A percentile compares a stretch with the other conserved stretches of the same genome.
Conservation (phyloP, 2,329 filamentous ascomycete species). For the Ascochyta fabae region DNA sequence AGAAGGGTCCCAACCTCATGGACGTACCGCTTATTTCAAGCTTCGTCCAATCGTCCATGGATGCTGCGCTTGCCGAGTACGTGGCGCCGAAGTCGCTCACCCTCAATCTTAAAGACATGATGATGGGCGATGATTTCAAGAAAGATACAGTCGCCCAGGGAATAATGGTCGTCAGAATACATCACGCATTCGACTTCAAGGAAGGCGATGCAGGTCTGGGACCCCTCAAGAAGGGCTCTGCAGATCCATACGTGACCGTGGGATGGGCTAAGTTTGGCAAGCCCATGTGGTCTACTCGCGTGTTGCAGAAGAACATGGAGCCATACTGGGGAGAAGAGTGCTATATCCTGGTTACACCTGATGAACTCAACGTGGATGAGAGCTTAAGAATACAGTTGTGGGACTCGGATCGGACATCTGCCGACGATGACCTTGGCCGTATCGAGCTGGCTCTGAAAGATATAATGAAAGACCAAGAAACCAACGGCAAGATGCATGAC, state of each 20-base stretch:
- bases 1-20: slow-evolving; percentile 74
- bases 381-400: slow-evolving; percentile 73
- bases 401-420: slow-evolving; percentile 75
- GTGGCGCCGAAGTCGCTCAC: slow-evolving; percentile 78
- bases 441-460: slow-evolving; percentile 72
- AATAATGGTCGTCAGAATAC: slow-evolving; percentile 70
- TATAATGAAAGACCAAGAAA: slow-evolving; percentile 65
- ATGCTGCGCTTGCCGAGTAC: slow-evolving; percentile 76
- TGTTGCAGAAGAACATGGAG: slow-evolving; percentile 69
- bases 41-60: slow-evolving; percentile 76
- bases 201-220: slow-evolving; percentile 70
- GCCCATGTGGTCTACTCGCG: slow-evolving; percentile 69
- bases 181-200: slow-evolving; percentile 73
- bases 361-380: slow-evolving; percentile 76
- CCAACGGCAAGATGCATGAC: slow-evolving; percentile 67
- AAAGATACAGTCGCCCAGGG: slow-evolving; percentile 72
- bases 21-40: slow-evolving; percentile 76
- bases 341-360: slow-evolving; percentile 71
- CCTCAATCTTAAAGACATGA: slow-evolving; percentile 76
- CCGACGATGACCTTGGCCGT: slow-evolving; percentile 76
- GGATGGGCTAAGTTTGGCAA: slow-evolving; percentile 82
- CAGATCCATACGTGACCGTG: slow-evolving; percentile 74
- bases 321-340: slow-evolving; percentile 75
- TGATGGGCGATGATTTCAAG: slow-evolving; percentile 79
- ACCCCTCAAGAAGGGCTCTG: slow-evolving; percentile 64